These are phyloP conservation scores for Eustoma russellianum DNA, from an alignment of 257 asterid genomes.

Conservation along the genomic window DNA sequence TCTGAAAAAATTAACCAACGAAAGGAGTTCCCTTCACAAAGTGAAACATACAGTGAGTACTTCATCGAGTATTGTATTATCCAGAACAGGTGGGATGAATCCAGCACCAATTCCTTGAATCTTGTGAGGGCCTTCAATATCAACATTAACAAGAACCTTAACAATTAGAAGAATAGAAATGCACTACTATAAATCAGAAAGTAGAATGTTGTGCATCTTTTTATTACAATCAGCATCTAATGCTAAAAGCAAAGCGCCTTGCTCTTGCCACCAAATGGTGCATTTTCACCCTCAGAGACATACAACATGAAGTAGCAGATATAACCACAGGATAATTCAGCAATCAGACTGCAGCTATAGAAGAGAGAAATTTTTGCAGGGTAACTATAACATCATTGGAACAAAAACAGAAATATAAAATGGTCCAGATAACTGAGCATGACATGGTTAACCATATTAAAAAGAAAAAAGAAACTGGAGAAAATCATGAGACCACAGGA, in stretches of 20 bases:
- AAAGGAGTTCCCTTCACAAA: neutral
- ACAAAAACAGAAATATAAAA: too few species aligned
- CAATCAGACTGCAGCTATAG: too few species aligned
- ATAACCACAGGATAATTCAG: neutral
- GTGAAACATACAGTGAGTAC: slow-evolving; percentile 21
- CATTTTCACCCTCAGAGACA: neutral
- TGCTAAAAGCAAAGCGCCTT: neutral
- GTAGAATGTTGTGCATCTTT: neutral
- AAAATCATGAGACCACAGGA: too few species aligned
- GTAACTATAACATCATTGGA: too few species aligned
- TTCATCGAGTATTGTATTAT: slow-evolving; percentile 29
- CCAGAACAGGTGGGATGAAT: slow-evolving; percentile 29
- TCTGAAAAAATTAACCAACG: too few species aligned
- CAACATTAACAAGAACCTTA: neutral
- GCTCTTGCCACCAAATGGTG: neutral
- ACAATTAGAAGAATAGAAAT: too few species aligned
- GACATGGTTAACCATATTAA: too few species aligned
- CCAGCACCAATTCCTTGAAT: slow-evolving; percentile 49
- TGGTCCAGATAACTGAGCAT: too few species aligned
- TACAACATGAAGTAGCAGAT: neutral
- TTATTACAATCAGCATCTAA: neutral
- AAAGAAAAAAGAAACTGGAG: too few species aligned
- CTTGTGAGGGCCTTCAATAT: slow-evolving; percentile 27
- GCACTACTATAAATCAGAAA: neutral
- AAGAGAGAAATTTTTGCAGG: too few species aligned